phyloP scores from a whole-genome alignment of 306 rosid genomes.

The Cicer judaicum region DNA sequence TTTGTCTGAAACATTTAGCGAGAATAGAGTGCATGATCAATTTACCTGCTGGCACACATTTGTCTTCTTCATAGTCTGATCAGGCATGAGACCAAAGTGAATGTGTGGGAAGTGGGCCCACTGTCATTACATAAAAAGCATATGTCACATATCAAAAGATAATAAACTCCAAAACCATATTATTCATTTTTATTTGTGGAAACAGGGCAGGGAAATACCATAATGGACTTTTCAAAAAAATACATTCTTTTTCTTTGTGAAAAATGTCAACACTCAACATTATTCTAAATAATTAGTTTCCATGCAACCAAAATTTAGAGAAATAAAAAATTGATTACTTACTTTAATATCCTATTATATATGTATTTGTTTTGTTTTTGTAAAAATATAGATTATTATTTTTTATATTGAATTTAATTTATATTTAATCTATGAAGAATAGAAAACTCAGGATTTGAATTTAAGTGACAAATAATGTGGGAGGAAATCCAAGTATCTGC shows the following conservation, averaged over 20 bases:
- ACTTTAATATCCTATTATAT: conserved; percentile 35
- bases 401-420: no score
- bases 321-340: not conserved
- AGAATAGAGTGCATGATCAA: conserved; percentile 43
- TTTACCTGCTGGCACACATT: conserved; percentile 72
- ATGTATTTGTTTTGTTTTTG: no score
- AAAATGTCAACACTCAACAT: not conserved
- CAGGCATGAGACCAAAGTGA: conserved; percentile 95
- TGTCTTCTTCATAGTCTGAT: conserved; percentile 74
- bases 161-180: conserved; percentile 37
- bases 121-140: conserved; percentile 56
- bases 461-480: no score
- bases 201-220: conserved; percentile 1
- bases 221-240: not conserved
- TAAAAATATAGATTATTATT: no score
- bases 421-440: no score
- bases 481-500: no score
- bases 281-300: no score
- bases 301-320: not conserved
- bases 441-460: no score
- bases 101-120: conserved; percentile 99
- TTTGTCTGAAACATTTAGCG: conserved; percentile 46
- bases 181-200: conserved; percentile 36
- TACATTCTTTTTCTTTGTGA: not conserved
- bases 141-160: conserved; percentile 37